These are phyloP conservation scores for Lizonia empirigonia DNA, from an alignment of 2,329 filamentous ascomycete species.

Conservation along the genomic window DNA sequence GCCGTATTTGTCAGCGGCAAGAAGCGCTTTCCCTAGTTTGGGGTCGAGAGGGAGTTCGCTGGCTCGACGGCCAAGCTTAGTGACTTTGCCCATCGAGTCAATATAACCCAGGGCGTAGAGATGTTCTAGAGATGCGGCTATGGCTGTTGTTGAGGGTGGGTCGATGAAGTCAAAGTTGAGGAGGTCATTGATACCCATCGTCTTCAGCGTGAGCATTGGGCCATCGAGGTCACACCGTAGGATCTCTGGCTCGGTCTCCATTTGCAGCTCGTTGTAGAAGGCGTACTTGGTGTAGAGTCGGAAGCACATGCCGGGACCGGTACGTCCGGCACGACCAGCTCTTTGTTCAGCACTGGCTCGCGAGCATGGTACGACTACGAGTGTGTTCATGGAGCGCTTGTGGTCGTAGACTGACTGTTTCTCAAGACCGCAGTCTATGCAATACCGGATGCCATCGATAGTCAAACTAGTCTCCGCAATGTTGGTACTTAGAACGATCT, in stretches of 20 bases:
- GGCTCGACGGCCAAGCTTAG: slow-evolving; percentile 91
- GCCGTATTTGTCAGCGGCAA: slow-evolving; percentile 87
- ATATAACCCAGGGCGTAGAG: slow-evolving; percentile 89
- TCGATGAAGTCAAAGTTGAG: slow-evolving; percentile 97
- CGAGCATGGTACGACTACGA: slow-evolving; percentile 90
- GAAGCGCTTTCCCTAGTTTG: slow-evolving; percentile 86
- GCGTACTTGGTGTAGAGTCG: slow-evolving; percentile 91
- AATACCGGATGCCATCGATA: slow-evolving; percentile 94
- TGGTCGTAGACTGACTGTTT: slow-evolving; percentile 96
- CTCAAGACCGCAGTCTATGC: slow-evolving; percentile 93
- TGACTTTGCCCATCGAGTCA: slow-evolving; percentile 86
- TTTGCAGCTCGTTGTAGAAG: slow-evolving; percentile 93
- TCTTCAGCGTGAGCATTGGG: slow-evolving; percentile 84
- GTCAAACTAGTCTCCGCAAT: slow-evolving; percentile 96
- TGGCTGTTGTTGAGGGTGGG: slow-evolving; percentile 83
- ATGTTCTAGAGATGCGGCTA: slow-evolving; percentile 87
- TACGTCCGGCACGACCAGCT: slow-evolving; percentile 89
- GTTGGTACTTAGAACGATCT: slow-evolving; percentile 93
- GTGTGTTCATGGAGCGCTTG: slow-evolving; percentile 86
- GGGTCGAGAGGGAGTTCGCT: slow-evolving; percentile 93
- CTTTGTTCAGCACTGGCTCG: slow-evolving; percentile 91
- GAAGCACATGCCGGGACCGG: slow-evolving; percentile 91
- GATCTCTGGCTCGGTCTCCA: slow-evolving; percentile 90
- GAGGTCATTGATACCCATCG: slow-evolving; percentile 87
- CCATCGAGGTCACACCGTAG: slow-evolving; percentile 86